Evolutionary conservation across 257 asterid genomes (phyloP).

Genomic region (Solanum okadae): DNA sequence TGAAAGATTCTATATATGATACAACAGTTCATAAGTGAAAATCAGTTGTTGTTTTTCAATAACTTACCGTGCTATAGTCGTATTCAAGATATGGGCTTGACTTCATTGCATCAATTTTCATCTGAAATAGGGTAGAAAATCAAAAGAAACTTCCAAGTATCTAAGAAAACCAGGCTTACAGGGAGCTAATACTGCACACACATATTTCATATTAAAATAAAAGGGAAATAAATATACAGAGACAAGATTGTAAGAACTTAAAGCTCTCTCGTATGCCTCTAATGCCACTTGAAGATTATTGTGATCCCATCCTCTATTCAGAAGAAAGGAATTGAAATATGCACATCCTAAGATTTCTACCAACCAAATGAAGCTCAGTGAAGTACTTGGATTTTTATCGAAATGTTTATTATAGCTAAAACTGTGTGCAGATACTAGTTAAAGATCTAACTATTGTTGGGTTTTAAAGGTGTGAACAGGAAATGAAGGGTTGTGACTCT

Average conservation of each 20-base stretch:
- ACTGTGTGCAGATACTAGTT: background rate
- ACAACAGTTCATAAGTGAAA: background rate
- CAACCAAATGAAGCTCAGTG: background rate
- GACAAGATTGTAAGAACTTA: background rate
- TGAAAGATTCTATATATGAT: background rate
- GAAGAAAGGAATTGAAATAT: background rate
- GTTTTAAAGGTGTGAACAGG: too few relatives aligned
- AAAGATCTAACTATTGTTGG: background rate
- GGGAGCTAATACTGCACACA: background rate
- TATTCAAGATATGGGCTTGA: slow-evolving; percentile 65
- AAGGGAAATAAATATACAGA: background rate
- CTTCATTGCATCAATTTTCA: slow-evolving; percentile 62
- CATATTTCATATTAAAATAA: background rate
- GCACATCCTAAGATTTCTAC: background rate
- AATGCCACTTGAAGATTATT: background rate
- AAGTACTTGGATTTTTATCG: background rate
- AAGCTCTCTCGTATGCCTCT: background rate
- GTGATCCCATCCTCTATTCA: background rate
- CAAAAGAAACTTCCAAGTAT: background rate
- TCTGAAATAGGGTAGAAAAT: slow-evolving; percentile 28
- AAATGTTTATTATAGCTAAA: background rate
- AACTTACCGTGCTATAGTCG: slow-evolving; percentile 46
- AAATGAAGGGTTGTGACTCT: too few relatives aligned
- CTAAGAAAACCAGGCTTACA: background rate
- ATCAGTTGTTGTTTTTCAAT: background rate